Conservation (phyloP, 768 basidiomycete species). For the Scleroderma citrinum region DNA sequence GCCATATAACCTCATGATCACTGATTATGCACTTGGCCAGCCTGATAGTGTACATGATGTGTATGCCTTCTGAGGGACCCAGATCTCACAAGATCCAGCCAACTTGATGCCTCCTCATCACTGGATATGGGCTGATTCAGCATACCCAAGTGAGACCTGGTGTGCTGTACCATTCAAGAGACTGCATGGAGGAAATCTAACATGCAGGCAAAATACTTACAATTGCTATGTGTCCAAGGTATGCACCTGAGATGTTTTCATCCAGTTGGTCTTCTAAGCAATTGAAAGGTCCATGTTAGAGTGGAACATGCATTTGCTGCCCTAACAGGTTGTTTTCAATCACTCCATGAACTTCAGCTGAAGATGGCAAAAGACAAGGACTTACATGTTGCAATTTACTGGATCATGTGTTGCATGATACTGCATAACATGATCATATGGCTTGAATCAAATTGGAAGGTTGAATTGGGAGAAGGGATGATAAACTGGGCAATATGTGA, state of each 20-base stretch:
- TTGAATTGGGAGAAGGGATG: background rate
- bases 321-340: conserved; percentile 2
- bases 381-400: background rate
- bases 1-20: conserved; percentile 19
- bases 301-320: conserved; percentile 4
- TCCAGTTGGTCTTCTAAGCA: background rate
- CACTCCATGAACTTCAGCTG: background rate
- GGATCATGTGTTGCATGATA: background rate
- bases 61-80: background rate
- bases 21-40: conserved; percentile 24
- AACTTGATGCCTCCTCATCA: background rate
- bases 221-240: background rate
- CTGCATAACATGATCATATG: conserved; percentile 3
- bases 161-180: background rate
- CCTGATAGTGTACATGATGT: conserved; percentile 23
- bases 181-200: background rate
- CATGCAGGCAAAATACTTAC: background rate
- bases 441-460: background rate
- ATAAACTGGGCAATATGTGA: background rate
- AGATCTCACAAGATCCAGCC: too few relatives aligned
- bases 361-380: background rate
- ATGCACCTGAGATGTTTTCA: background rate
- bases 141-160: background rate
- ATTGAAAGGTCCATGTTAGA: background rate
- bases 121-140: background rate